phyloP scores from a whole-genome alignment of 345 rosid species.

The Populus alba region DNA sequence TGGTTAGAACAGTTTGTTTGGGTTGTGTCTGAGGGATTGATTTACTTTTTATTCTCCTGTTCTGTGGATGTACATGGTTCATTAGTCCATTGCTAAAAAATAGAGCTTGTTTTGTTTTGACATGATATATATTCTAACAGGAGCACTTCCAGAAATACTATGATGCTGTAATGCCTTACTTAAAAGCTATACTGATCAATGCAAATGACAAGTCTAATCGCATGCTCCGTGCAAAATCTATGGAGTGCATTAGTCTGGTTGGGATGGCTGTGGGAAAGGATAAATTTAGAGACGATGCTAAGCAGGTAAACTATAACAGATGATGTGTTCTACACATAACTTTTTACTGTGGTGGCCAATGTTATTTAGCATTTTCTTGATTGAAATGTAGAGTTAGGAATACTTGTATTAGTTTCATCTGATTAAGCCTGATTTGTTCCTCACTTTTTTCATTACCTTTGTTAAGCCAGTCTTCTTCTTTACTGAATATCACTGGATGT shows the following conservation, averaged over 20 bases:
- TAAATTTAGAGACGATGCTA: slow-evolving; percentile 87
- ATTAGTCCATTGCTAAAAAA: neutral
- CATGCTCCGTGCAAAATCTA: slow-evolving; percentile 95
- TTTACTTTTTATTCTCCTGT: too few relatives aligned
- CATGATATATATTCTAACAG: slow-evolving; percentile 37
- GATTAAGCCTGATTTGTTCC: neutral
- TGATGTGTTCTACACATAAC: neutral
- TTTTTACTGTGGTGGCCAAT: neutral
- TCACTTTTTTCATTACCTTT: neutral
- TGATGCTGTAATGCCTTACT: slow-evolving; percentile 91
- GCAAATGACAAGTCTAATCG: slow-evolving; percentile 91
- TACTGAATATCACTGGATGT: neutral
- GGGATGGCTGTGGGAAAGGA: slow-evolving; percentile 99
- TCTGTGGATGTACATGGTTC: neutral
- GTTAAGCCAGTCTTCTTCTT: neutral
- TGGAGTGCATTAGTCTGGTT: slow-evolving; percentile 98
- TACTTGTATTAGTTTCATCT: neutral
- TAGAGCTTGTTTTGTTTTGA: slow-evolving; percentile 1
- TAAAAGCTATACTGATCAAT: slow-evolving; percentile 79
- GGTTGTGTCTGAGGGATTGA: neutral
- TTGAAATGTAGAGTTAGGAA: neutral
- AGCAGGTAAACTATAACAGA: slow-evolving; percentile 53
- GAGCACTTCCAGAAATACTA: slow-evolving; percentile 95
- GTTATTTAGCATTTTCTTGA: neutral
- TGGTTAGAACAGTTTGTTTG: neutral